Evolutionary conservation across 768 basidiomycete species (phyloP), one percentile per base, ranked within the genome.

Genomic region (Butyriboletus loyo): DNA sequence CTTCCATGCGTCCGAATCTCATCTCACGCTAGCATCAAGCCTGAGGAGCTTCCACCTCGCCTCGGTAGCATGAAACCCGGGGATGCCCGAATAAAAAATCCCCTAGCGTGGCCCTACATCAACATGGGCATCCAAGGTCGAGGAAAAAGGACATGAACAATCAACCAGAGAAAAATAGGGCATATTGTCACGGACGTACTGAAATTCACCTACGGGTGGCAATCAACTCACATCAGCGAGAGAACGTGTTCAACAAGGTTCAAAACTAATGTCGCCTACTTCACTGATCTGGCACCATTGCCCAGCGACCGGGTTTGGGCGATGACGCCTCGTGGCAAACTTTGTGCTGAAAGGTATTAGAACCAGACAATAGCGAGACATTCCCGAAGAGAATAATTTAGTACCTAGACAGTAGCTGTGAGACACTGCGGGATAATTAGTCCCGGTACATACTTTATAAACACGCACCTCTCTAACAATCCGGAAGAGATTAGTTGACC

Each of bases 231-330:
- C 53, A 42, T 39, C 58, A 32, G 7, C 37, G 46, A 45, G 52
- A 45, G 46, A 56, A 53, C 49, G 60, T 52, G 61, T 50, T 54
- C 42, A 36, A 49, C 36, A 54, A 58, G 48, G 61, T 57, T 60
- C 60, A 32, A 48, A 43, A 45, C 39, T 9, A 43, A 38, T 44
- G 34, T 42, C n/a, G 21, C 27, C 41, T 32, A 7, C 38, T 21
- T 27, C 27, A 38, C 25, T 8, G 27, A 19, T 13, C 50, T 53
- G 35, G 62, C 59, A 64, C 54, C 9, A 49, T 14, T 14, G 15
- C 58, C 54, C 34, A 64, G 40, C 50, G 22, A 45, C 28, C 61
- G 31, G 24, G 45, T 54, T 65, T 53, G 50, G 56, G 63, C 25
- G 42, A 50, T 19, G 10, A 30, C 4, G 46, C 57, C 51, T 49